These are phyloP conservation scores for Tetrapisispora taiwanensis DNA, from an alignment of 805 yeast species.

Conservation along the genomic window DNA sequence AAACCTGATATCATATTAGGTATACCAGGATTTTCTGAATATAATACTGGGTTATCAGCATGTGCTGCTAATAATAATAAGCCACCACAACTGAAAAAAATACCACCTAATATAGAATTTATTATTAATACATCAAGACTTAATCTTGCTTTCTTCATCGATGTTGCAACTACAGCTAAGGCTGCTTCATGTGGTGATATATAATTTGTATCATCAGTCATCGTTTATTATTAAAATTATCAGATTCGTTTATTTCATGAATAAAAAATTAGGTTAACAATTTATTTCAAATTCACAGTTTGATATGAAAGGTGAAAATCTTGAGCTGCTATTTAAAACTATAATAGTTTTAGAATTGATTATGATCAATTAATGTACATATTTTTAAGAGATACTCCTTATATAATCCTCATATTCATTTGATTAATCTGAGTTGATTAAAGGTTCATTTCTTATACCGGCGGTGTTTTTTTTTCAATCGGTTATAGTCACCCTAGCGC, in stretches of 20 bases:
- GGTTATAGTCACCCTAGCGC: no score
- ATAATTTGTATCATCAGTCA: slow-evolving; percentile 28
- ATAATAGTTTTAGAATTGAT: no score
- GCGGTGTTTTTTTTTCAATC: no score
- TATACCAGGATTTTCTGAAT: slow-evolving; percentile 40
- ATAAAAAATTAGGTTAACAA: neutral
- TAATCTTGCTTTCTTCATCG: slow-evolving; percentile 73
- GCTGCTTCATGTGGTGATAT: slow-evolving; percentile 76
- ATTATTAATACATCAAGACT: slow-evolving; percentile 48
- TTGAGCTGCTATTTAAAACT: no score
- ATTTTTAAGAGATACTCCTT: no score
- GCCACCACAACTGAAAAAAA: slow-evolving; percentile 61
- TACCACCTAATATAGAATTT: slow-evolving; percentile 61
- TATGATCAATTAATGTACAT: no score
- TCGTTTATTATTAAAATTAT: neutral
- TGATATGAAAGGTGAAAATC: no score
- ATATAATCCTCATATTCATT: no score
- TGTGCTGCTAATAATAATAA: slow-evolving; percentile 53
- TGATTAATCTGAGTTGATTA: no score
- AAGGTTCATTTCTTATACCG: no score
- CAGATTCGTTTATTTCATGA: neutral
- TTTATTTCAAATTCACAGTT: no score
- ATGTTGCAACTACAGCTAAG: slow-evolving; percentile 71
- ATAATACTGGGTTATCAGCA: slow-evolving; percentile 38
- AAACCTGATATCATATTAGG: slow-evolving; percentile 49